Evolutionary conservation across 225 moss, liverwort and hornwort genomes (phyloP).

Genomic region (Takakia lepidozioides): DNA sequence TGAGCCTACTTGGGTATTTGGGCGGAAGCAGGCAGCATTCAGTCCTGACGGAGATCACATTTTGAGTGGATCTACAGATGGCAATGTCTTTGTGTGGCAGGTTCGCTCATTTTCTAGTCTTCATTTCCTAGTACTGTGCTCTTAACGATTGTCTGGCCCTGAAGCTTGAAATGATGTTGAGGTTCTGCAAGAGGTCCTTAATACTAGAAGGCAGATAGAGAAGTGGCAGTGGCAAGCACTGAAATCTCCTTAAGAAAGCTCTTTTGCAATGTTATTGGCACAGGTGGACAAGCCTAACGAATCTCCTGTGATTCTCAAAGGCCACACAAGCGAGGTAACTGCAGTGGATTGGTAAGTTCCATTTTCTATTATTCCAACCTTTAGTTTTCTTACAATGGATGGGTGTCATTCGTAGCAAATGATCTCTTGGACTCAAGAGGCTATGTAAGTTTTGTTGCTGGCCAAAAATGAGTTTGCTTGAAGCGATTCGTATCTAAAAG

Average conservation of each 20-base stretch:
- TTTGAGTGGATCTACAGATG: slow-evolving; percentile 82
- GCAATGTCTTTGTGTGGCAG: slow-evolving; percentile 77
- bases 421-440: neutral
- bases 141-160: neutral
- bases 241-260: neutral
- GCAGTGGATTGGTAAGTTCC: slow-evolving; percentile 68
- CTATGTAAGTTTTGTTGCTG: too few species aligned
- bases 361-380: neutral
- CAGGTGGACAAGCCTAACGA: slow-evolving; percentile 62
- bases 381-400: neutral
- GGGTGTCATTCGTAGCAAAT: neutral
- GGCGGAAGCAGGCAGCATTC: slow-evolving; percentile 54
- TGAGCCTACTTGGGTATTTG: neutral
- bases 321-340: slow-evolving; percentile 74
- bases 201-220: too few species aligned
- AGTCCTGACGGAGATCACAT: slow-evolving; percentile 84
- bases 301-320: slow-evolving; percentile 49
- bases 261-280: neutral
- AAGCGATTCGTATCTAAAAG: too few species aligned
- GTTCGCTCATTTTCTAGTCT: slow-evolving; percentile 16
- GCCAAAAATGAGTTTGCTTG: too few species aligned
- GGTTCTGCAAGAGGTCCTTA: neutral
- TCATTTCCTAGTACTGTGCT: neutral
- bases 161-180: neutral
- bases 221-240: too few species aligned